Percentiles rank a stretch among this genome's conserved stretches.
phyloP scores from a whole-genome alignment of 192 early-diverging fungal species.

The Coemansia sp. region DNA sequence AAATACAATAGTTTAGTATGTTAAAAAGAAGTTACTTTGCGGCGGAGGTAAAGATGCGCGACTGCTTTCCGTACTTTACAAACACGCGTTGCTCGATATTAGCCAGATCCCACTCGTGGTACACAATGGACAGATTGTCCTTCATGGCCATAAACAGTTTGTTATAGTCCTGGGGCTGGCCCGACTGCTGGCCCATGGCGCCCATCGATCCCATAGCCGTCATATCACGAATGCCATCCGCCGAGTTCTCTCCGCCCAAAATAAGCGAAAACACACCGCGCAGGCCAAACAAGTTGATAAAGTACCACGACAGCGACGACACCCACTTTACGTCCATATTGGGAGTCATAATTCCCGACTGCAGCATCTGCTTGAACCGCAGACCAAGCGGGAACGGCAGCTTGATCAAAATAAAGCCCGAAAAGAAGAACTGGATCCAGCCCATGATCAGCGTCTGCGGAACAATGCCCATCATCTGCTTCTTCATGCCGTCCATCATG shows the following conservation, averaged over 20 bases:
- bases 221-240: constrained; percentile 86
- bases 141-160: constrained; percentile 87
- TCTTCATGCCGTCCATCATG: constrained; percentile 99
- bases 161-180: constrained; percentile 78
- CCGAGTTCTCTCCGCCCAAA: constrained; percentile 87
- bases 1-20: neutral
- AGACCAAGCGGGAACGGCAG: constrained; percentile 94
- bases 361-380: constrained; percentile 97
- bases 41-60: constrained; percentile 39
- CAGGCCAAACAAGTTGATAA: constrained; percentile 95
- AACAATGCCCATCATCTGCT: constrained; percentile 96
- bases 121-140: constrained; percentile 80
- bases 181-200: constrained; percentile 66
- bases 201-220: constrained; percentile 87
- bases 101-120: constrained; percentile 79
- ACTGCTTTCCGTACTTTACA: constrained; percentile 67
- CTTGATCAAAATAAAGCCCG: constrained; percentile 94
- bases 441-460: constrained; percentile 98
- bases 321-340: constrained; percentile 99
- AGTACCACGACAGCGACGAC: constrained; percentile 97
- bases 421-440: constrained; percentile 99
- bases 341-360: constrained; percentile 89
- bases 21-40: constrained; percentile 16
- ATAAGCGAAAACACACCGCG: constrained; percentile 88
- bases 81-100: constrained; percentile 79